These are phyloP conservation scores for Dendrobium huoshanense DNA, from an alignment of 106 monocot species.

Conservation along the genomic window DNA sequence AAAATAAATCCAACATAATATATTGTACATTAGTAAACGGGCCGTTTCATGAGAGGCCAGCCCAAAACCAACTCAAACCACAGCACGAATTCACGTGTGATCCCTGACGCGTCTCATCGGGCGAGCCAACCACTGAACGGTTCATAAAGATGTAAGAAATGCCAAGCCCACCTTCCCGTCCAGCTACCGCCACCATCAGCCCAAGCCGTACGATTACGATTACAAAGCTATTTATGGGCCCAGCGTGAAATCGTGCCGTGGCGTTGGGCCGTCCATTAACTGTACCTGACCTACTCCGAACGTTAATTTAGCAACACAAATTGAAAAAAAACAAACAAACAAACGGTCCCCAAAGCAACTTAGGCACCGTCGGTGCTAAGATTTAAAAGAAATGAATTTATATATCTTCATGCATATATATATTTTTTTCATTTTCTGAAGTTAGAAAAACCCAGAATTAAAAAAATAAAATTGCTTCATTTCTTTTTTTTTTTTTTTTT, in stretches of 20 bases:
- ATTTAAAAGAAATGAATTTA: conserved; percentile 2
- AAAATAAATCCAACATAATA: too few species aligned
- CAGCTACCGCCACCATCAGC: background rate
- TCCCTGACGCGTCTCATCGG: background rate
- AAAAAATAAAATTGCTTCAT: background rate
- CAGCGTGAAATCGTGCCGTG: background rate
- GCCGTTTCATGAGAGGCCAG: too few species aligned
- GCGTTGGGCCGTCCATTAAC: background rate
- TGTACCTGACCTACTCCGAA: background rate
- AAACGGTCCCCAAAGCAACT: too few species aligned
- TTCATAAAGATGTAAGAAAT: background rate
- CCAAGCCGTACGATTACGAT: background rate
- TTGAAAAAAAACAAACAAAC: background rate
- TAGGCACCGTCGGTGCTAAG: background rate
- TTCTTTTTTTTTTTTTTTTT: background rate
- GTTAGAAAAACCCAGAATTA: background rate
- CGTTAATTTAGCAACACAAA: background rate
- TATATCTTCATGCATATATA: background rate
- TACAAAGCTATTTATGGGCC: background rate
- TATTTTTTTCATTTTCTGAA: background rate
- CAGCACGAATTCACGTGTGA: background rate
- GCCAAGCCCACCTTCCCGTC: background rate
- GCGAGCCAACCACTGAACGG: conserved; percentile 6
- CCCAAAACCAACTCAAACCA: too few species aligned
- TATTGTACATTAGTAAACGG: too few species aligned